Base-by-base conservation (phyloP, 1,139 yeast species). In the Martiniozyma asiatica region DNA sequence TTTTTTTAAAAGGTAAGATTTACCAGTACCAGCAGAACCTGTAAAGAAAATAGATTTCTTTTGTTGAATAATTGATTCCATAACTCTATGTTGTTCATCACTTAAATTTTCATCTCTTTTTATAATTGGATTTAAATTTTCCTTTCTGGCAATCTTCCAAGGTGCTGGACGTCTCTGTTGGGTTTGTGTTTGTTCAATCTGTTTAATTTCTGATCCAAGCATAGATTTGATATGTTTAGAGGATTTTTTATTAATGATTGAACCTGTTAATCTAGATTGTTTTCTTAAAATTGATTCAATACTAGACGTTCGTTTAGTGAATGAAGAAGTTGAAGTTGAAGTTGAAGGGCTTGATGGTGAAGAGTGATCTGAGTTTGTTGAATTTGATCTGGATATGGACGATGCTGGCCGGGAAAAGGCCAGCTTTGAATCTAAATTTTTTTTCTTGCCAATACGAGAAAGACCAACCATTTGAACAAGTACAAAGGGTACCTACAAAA, bases 11-110 rank as follows among this genome's bases (percentile, higher is more conserved):
- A 85, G 67, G 13, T 75, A 76, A 4, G 96, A 84, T 51, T 79
- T 79, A 55, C 92, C 92, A 1, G 92, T 79, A 55, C 92, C 92
- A 1, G 92, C 92, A 44, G 80, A 68, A 33, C 92, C 92, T 0
- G 89, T 78, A 48, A 73, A 79, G 43, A 79, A 79, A 1, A 78
- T 63, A 41, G 65, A 77, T 30, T 55, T 47, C 7, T 64, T 59
- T 23, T 61, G 60, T 11, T 62, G n/a, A n/a, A n/a, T 61, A 11
- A 74, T 73, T 4, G 31, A 20, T 14, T 63, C 57, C 4, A 77
- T 45, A 7, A 78, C 81, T 14, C 50, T 47, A 23, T 50, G 39
- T 50, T 79, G 89, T 44, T 78, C 87, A 5, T 25, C 22, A 20
- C 36, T 35, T 5, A n/a, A n/a, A n/a, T n/a, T n/a, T n/a, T n/a